Base-by-base conservation (phyloP, 345 rosid species). In the Gossypium raimondii region DNA sequence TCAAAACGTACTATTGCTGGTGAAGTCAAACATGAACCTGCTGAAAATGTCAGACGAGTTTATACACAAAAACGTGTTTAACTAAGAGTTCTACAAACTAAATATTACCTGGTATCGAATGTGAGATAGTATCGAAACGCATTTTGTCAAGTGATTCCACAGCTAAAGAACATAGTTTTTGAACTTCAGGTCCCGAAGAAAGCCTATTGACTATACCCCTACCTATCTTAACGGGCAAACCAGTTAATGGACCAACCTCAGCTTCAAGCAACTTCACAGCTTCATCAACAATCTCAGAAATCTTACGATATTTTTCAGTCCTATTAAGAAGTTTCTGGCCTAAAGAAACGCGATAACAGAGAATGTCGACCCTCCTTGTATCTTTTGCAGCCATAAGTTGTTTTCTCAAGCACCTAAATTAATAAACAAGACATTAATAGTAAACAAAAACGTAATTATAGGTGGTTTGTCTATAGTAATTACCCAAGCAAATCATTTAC, bases 131-230 rank as follows among this genome's bases (percentile, higher is more conserved):
- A 45, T 65, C 78, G 25, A 89, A 72, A 44, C 84, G 82, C 78
- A 88, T 75, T 73, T 83, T 84, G 78, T 92, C 93, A 78, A 93
- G 80, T 50, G 78, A 78, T 62, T 88, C 89, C 77, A 96, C 76
- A 0, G 97, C 99, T 45, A 58, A 20, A 78, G 87, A 79, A 61
- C 99, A 96, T 8, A 86, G 84, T 74, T 85, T 86, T 85, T 92
- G 97, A 78, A 89, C 89, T 77, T 86, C 89, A 2, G 89, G 80
- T 61, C 99, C 98, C 1, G 86, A 85, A 25, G 93, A 82, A 84
- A 95, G 94, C 82, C 97, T 85, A 79, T 89, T 91, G 63, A 93
- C 98, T 11, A 90, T 91, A 70, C 97, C 97, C 68, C 97, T 83
- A 71, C 93, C 94, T 86, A 90, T 93, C 84, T 91, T 93, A 70